Evolutionary conservation across 2,329 filamentous ascomycete species (phyloP).

Genomic region (Aspergillus carbonarius): DNA sequence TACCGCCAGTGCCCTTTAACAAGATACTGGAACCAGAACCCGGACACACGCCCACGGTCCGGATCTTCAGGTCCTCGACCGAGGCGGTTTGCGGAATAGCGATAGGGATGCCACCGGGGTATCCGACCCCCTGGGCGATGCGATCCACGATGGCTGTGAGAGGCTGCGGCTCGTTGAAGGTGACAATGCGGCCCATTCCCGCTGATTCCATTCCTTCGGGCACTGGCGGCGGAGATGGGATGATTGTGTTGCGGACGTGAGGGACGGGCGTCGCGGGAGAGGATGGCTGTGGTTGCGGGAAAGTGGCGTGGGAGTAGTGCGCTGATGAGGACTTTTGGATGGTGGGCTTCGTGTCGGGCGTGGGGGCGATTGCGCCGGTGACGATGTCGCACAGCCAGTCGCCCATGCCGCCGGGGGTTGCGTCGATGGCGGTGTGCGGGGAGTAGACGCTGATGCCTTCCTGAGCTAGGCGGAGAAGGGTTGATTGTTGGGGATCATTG

Average conservation of each 20-base stretch:
- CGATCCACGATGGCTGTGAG: slow-evolving; percentile 61
- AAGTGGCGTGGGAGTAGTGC: slow-evolving; percentile 42
- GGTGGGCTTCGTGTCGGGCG: slow-evolving; percentile 3
- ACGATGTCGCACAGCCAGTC: slow-evolving; percentile 93
- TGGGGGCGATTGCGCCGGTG: slow-evolving; percentile 48
- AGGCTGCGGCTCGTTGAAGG: slow-evolving; percentile 53
- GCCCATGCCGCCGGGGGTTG: slow-evolving; percentile 78
- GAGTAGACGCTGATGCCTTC: slow-evolving; percentile 93
- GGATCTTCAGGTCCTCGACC: slow-evolving; percentile 58
- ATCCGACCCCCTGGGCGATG: slow-evolving; percentile 63
- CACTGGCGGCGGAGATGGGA: slow-evolving; percentile 43
- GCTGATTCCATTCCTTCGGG: slow-evolving; percentile 49
- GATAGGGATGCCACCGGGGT: slow-evolving; percentile 64
- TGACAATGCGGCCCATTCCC: slow-evolving; percentile 62
- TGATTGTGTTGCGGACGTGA: slow-evolving; percentile 56
- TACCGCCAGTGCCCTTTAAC: slow-evolving; percentile 53
- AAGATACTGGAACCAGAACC: slow-evolving; percentile 77
- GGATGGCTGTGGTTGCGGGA: slow-evolving; percentile 33
- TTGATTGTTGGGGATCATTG: slow-evolving; percentile 79
- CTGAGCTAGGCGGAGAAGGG: slow-evolving; percentile 76
- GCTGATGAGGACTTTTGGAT: slow-evolving; percentile 24
- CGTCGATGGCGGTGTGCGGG: slow-evolving; percentile 92
- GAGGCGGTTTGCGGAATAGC: slow-evolving; percentile 61
- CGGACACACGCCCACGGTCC: slow-evolving; percentile 80
- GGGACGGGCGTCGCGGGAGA: slow-evolving; percentile 37